These are phyloP conservation scores for Whalleya microplaca DNA, from an alignment of 2,329 filamentous ascomycete species.

Conservation along the genomic window DNA sequence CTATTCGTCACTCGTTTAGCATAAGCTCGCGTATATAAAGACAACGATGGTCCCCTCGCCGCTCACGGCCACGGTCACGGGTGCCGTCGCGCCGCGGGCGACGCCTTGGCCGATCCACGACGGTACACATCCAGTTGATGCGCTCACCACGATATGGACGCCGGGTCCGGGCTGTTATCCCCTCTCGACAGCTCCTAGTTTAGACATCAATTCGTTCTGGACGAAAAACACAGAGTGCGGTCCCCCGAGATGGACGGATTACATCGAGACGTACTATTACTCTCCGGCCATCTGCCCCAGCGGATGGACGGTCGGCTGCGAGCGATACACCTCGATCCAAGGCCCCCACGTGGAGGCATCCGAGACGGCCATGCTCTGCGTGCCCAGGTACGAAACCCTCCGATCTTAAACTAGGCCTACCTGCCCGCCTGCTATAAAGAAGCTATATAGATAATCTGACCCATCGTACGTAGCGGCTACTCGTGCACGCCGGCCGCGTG, in stretches of 20 bases:
- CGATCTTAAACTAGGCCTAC: too few relatives aligned
- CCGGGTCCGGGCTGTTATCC: constrained; percentile 14
- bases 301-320: constrained; percentile 28
- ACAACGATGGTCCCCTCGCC: too few relatives aligned
- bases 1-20: too few relatives aligned
- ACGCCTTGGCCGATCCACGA: constrained; percentile 12
- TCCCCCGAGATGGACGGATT: constrained; percentile 17
- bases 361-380: constrained; percentile 32
- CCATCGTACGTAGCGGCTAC: background rate
- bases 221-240: constrained; percentile 8
- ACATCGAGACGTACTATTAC: constrained; percentile 27
- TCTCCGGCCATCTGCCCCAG: constrained; percentile 31
- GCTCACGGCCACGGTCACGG: too few relatives aligned
- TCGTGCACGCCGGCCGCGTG: constrained; percentile 20
- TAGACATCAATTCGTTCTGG: constrained; percentile 20
- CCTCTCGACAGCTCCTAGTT: constrained; percentile 7
- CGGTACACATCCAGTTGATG: constrained; percentile 19
- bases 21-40: too few relatives aligned
- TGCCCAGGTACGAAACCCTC: too few relatives aligned
- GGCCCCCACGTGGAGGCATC: constrained; percentile 25
- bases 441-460: too few relatives aligned
- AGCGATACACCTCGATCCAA: constrained; percentile 24
- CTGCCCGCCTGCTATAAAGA: too few relatives aligned
- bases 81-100: too few relatives aligned
- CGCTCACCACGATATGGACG: constrained; percentile 18